Conservation (phyloP, 1,139 yeast species). For the Saccharomyces hybrid region DNA sequence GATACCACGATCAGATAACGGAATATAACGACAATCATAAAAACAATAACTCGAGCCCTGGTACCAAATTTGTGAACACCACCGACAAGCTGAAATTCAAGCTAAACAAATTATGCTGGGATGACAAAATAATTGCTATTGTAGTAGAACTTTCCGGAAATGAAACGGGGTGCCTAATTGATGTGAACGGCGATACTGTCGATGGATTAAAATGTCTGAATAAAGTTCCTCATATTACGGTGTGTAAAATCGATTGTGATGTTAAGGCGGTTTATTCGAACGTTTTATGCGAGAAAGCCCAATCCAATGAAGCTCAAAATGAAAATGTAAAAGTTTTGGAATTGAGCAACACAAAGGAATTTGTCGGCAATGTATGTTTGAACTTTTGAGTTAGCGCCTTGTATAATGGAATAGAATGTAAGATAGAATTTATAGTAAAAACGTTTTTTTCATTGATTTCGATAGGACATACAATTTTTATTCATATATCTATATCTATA, state of each 20-base stretch:
- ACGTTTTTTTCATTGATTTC: not conserved
- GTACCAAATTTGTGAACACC: constrained; percentile 5
- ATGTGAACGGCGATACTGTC: constrained; percentile 20
- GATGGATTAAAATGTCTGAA: constrained; percentile 37
- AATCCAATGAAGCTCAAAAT: not conserved
- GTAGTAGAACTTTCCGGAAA: constrained; percentile 37
- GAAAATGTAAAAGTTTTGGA: constrained; percentile 16
- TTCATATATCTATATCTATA: constrained; percentile 12
- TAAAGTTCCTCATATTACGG: constrained; percentile 59
- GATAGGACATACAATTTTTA: constrained; percentile 15
- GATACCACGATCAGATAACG: constrained; percentile 11
- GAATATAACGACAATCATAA: constrained; percentile 2
- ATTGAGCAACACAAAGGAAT: constrained; percentile 15
- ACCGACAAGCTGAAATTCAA: constrained; percentile 35
- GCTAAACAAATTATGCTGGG: constrained; percentile 44
- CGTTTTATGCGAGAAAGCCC: constrained; percentile 27
- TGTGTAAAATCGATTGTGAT: constrained; percentile 50
- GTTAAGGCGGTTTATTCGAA: constrained; percentile 49
- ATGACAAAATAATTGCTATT: constrained; percentile 49
- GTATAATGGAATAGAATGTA: not conserved
- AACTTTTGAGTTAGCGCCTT: constrained; percentile 11
- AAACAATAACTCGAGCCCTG: not conserved
- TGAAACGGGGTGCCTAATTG: constrained; percentile 19
- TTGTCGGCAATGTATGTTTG: constrained; percentile 18
- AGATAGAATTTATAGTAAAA: not conserved